These are phyloP conservation scores for Fagopyrum tataricum DNA, from an alignment of 148 eudicot genomes.

Conservation along the genomic window DNA sequence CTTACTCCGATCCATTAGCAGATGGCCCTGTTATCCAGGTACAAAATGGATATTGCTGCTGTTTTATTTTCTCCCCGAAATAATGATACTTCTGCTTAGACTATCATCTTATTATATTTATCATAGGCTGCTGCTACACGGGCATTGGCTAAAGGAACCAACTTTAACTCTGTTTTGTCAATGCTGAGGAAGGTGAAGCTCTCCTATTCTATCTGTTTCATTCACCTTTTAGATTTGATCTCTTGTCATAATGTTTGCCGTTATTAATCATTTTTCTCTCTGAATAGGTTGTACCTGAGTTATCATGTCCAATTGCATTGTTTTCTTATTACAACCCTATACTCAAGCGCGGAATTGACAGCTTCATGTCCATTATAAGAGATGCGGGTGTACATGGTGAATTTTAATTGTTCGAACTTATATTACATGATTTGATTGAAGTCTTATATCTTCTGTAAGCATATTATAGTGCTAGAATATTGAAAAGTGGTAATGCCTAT, in stretches of 20 bases:
- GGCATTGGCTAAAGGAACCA: slow-evolving; percentile 66
- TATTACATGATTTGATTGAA: not conserved
- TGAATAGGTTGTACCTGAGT: slow-evolving; percentile 65
- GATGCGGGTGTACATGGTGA: slow-evolving; percentile 89
- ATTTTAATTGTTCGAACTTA: slow-evolving; percentile 11
- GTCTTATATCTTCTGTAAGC: not conserved
- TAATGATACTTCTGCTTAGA: not conserved
- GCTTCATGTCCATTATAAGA: slow-evolving; percentile 75
- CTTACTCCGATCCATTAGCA: slow-evolving; percentile 89
- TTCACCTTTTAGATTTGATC: not conserved
- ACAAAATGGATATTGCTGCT: not conserved
- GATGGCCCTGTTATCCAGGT: slow-evolving; percentile 99
- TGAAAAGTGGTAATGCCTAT: not conserved
- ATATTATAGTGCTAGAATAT: not conserved
- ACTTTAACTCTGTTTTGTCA: slow-evolving; percentile 54
- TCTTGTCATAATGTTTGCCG: not conserved
- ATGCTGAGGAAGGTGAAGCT: slow-evolving; percentile 65
- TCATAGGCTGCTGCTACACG: slow-evolving; percentile 87
- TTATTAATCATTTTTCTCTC: slow-evolving; percentile 9
- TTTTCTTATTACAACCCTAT: slow-evolving; percentile 86
- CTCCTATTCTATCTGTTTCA: not conserved
- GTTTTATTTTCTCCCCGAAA: not conserved
- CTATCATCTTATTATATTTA: slow-evolving; percentile 7
- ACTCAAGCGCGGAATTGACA: slow-evolving; percentile 79
- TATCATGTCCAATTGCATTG: slow-evolving; percentile 83